These are phyloP conservation scores for Fusarium subtropicale DNA, from an alignment of 2,329 filamentous ascomycete genomes.

Conservation along the genomic window DNA sequence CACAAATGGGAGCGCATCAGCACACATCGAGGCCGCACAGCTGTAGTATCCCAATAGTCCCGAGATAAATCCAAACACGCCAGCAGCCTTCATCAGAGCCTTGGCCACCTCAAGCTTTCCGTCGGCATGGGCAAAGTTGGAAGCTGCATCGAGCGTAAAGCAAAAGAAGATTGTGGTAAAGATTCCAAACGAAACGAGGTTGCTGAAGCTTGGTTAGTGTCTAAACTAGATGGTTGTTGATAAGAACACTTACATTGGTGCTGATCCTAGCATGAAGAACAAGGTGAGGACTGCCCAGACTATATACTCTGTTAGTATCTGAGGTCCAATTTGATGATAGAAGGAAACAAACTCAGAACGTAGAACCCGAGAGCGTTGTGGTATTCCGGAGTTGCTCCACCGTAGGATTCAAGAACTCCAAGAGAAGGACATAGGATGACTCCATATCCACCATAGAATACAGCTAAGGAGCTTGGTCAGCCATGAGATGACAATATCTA, in stretches of 20 bases:
- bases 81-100: constrained; percentile 37
- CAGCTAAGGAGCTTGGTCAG: constrained; percentile 11
- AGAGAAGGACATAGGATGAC: constrained; percentile 43
- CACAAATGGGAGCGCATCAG: constrained; percentile 42
- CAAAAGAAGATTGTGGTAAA: constrained; percentile 45
- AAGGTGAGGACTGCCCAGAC: constrained; percentile 47
- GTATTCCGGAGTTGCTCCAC: constrained; percentile 44
- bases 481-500: accelerated
- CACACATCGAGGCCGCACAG: constrained; percentile 42
- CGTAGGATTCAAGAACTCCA: constrained; percentile 44
- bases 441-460: constrained; percentile 49
- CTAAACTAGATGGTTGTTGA: too few species aligned
- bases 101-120: constrained; percentile 30
- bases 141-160: constrained; percentile 41
- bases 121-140: constrained; percentile 45
- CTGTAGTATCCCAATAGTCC: constrained; percentile 45
- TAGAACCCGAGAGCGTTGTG: constrained; percentile 49
- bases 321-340: too few species aligned
- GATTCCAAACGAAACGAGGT: constrained; percentile 46
- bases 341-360: constrained; percentile 35
- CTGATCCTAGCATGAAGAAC: constrained; percentile 46
- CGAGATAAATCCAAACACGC: constrained; percentile 45
- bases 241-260: constrained; percentile 33
- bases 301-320: constrained; percentile 5
- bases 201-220: constrained; percentile 7